Evolutionary conservation across 768 basidiomycete species (phyloP).

Genomic region (Pleurotus djamor): DNA sequence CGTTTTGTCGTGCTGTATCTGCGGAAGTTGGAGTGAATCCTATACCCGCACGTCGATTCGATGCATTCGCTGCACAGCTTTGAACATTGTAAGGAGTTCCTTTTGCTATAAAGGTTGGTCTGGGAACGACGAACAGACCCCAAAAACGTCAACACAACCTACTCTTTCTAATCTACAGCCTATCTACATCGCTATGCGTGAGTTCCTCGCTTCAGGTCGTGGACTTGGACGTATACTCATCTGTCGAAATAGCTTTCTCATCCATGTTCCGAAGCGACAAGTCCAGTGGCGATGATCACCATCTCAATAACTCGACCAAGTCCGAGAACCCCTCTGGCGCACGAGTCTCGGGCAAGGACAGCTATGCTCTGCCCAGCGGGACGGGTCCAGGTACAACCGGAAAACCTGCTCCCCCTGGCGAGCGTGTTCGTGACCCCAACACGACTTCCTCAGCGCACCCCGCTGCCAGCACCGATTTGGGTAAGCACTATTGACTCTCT

Average conservation of each 20-base stretch:
- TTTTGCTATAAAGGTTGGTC: not conserved
- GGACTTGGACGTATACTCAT: no score
- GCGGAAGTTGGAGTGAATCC: not conserved
- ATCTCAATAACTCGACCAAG: no score
- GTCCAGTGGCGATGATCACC: no score
- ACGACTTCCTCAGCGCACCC: not conserved
- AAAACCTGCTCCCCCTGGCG: not conserved
- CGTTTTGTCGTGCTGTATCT: no score
- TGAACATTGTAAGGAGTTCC: not conserved
- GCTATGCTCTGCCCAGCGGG: not conserved
- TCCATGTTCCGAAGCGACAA: no score
- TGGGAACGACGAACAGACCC: no score
- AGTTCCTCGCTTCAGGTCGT: no score
- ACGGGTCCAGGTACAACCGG: not conserved
- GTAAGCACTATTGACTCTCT: no score
- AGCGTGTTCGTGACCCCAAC: not conserved
- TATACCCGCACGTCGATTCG: not conserved
- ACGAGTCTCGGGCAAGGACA: not conserved
- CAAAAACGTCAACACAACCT: not conserved
- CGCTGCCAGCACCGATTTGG: no score
- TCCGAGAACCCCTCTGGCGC: not conserved
- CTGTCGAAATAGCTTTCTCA: no score
- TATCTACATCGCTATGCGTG: no score
- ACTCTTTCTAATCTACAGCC: not conserved
- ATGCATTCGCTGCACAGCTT: not conserved